Percentiles rank a stretch among this genome's conserved stretches.
These are phyloP conservation scores for Aspergillus egyptiacus DNA, from an alignment of 495 filamentous ascomycete genomes.

Conservation along the genomic window DNA sequence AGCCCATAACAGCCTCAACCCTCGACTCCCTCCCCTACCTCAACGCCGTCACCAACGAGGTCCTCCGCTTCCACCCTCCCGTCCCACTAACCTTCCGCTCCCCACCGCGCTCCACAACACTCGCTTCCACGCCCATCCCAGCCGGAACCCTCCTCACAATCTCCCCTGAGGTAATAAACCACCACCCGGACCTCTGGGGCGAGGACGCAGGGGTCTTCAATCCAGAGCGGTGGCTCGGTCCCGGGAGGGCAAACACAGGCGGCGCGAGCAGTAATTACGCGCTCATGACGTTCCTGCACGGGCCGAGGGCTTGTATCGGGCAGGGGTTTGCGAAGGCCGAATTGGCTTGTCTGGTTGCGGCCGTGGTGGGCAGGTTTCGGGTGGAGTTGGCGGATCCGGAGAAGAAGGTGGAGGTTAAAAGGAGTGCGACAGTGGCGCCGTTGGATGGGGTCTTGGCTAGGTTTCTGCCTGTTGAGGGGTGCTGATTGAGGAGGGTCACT, in stretches of 20 bases:
- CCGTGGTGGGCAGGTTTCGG: slow-evolving; percentile 63
- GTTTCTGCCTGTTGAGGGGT: slow-evolving; percentile 58
- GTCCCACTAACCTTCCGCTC: slow-evolving; percentile 58
- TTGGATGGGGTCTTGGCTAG: slow-evolving; percentile 56
- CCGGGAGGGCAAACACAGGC: slow-evolving; percentile 44
- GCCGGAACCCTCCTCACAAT: slow-evolving; percentile 45
- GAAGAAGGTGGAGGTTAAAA: slow-evolving; percentile 51
- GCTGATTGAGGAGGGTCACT: no score
- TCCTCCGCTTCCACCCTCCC: slow-evolving; percentile 52
- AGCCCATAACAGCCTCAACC: slow-evolving; percentile 42
- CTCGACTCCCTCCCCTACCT: slow-evolving; percentile 56
- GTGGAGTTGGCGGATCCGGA: slow-evolving; percentile 57
- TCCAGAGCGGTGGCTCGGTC: slow-evolving; percentile 70
- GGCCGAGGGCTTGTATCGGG: slow-evolving; percentile 77
- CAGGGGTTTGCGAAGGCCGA: slow-evolving; percentile 75
- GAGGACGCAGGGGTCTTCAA: slow-evolving; percentile 70
- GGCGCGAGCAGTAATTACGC: slow-evolving; percentile 60
- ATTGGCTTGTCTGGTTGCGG: slow-evolving; percentile 75
- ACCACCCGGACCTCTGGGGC: slow-evolving; percentile 73
- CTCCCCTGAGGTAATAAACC: slow-evolving; percentile 58
- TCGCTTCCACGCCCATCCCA: no score
- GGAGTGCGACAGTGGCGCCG: slow-evolving; percentile 58
- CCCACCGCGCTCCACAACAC: slow-evolving; percentile 56
- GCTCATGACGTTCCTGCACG: slow-evolving; percentile 79
- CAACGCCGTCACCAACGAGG: slow-evolving; percentile 56